Percentiles rank a stretch among this genome's conserved stretches.
Conservation (phyloP, 2,329 filamentous ascomycete genomes). For the Thermoascus crustaceus region DNA sequence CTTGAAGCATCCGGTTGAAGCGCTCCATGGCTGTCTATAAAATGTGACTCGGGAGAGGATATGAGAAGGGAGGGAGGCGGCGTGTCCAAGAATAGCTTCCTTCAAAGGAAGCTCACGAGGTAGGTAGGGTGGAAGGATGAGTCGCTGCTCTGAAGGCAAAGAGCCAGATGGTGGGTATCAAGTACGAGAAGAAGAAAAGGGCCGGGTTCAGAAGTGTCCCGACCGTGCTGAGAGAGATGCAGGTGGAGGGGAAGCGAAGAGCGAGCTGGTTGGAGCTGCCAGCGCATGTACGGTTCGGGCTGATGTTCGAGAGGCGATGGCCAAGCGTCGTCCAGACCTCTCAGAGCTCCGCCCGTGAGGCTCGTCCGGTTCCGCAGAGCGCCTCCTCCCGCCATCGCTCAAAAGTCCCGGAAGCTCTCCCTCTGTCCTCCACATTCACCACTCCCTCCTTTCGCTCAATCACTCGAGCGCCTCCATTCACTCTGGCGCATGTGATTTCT, state of each 20-base stretch:
- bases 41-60: slow-evolving; percentile 12
- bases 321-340: slow-evolving; percentile 2
- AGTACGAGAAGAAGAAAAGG: background rate
- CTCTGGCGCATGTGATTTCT: too few relatives aligned
- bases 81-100: slow-evolving; percentile 4
- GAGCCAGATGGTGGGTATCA: background rate
- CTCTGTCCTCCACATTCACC: background rate
- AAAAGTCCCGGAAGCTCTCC: background rate
- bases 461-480: background rate
- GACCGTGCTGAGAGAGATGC: background rate
- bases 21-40: slow-evolving; percentile 81
- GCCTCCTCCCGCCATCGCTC: background rate
- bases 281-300: background rate
- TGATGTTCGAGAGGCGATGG: slow-evolving; percentile 1
- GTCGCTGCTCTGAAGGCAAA: background rate
- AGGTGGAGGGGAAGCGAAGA: background rate
- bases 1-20: slow-evolving; percentile 78
- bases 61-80: slow-evolving; percentile 10
- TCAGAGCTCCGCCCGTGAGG: background rate
- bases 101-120: background rate
- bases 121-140: background rate
- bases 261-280: background rate
- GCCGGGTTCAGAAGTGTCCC: background rate
- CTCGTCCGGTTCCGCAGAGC: slow-evolving; percentile 2
- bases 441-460: background rate